phyloP scores from a whole-genome alignment of 805 yeast species.

The Saccharomycopsis lassenensis region DNA sequence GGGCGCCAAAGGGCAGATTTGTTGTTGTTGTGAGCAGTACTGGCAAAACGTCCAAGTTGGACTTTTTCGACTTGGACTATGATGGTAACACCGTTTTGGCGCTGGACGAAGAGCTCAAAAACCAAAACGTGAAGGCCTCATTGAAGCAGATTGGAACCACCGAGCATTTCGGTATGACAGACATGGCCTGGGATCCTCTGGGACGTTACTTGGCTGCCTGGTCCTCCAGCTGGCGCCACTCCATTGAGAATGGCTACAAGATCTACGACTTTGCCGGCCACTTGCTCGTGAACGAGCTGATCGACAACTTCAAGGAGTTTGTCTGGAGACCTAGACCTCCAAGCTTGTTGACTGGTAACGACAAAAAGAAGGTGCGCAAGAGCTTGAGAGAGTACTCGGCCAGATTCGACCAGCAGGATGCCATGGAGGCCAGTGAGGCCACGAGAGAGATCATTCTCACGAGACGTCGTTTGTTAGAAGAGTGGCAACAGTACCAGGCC shows the following conservation, averaged over 20 bases:
- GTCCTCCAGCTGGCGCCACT: conserved; percentile 79
- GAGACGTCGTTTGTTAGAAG: conserved; percentile 71
- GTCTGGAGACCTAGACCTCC: conserved; percentile 97
- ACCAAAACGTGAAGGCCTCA: conserved; percentile 41
- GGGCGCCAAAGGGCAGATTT: conserved; percentile 93
- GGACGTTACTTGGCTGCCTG: conserved; percentile 85
- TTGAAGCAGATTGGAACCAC: conserved; percentile 52
- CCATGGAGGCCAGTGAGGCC: conserved; percentile 91
- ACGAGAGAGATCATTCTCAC: conserved; percentile 77
- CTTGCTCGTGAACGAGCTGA: conserved; percentile 58
- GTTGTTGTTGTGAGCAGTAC: conserved; percentile 41
- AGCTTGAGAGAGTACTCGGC: conserved; percentile 81
- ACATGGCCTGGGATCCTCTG: conserved; percentile 88
- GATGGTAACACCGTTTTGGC: conserved; percentile 47
- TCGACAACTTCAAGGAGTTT: conserved; percentile 80
- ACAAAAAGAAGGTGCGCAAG: conserved; percentile 83
- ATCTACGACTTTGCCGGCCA: conserved; percentile 78
- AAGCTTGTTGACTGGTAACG: conserved; percentile 60
- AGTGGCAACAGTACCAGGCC: conserved; percentile 77
- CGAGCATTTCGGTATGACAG: conserved; percentile 69
- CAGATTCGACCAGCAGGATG: conserved; percentile 89
- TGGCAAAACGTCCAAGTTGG: conserved; percentile 51
- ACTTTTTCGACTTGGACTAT: conserved; percentile 77
- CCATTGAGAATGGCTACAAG: conserved; percentile 83
- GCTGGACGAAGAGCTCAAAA: conserved; percentile 25